Base-by-base conservation (phyloP, 495 filamentous ascomycete genomes). In the Penicillium taxi region DNA sequence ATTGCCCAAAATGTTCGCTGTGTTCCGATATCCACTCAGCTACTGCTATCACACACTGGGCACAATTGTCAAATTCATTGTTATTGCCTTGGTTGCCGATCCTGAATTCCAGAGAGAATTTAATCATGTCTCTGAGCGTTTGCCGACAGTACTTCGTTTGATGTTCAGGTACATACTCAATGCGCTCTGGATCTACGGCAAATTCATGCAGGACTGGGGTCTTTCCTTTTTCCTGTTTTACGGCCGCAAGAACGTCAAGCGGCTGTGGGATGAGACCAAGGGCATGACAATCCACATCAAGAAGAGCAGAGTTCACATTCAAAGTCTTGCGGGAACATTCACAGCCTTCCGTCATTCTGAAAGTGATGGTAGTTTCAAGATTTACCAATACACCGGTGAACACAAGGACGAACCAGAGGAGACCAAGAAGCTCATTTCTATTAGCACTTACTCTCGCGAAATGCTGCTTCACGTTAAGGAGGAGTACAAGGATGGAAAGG, bases 51-150 rank as follows among this genome's bases (percentile, higher is more conserved):
- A 72, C 42, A 48, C 36, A 11, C 31, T 72, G 5, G 65, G 65
- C 5, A 47, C 50, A 5, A 44, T 50, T 6, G 48, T 70, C 55
- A 79, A 79, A 39, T 78, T 77, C 48, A 46, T 71, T 15, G 56
- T 73, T 6, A 59, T 76, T 33, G 66, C 75, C 15, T 35, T 71
- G 12, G 55, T 75, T 17, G 75, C 74, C 6, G 75, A 79, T 47
- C 64, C 69, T 6, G 75, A 79, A 39, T 77, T 73, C 45, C 75
- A 79, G 41, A 55, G 74, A 31, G 75, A 79, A 33, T 59, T 77
- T 32, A 55, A 74, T 9, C 70, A 69, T 49, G 61, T 70, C 26
- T 53, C 69, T n/a, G 42, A 48, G 23, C 21, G 30, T 4, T 55
- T 55, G 16, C 59, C 59, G 5, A 26, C 43, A 6, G 13, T 64